These are phyloP conservation scores for Furcasterigmium sp. DNA, from an alignment of 2,329 filamentous ascomycete genomes.

Conservation along the genomic window DNA sequence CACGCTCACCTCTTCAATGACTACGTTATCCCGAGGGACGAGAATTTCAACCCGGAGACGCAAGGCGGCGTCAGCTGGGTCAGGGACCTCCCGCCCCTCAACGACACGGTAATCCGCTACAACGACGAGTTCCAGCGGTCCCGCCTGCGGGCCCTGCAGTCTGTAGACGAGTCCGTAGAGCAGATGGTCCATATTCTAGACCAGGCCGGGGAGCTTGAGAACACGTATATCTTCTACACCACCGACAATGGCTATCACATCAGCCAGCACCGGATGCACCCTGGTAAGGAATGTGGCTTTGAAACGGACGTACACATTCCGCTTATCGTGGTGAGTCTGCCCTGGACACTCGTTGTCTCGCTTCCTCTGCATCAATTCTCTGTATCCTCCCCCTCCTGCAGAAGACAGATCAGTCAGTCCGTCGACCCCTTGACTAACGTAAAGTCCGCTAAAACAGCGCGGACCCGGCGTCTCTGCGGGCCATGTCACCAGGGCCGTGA, in stretches of 20 bases:
- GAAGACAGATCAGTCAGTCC: neutral
- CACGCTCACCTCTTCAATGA: conserved; percentile 57
- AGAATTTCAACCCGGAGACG: conserved; percentile 56
- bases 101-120: conserved; percentile 39
- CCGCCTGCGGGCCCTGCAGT: conserved; percentile 43
- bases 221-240: conserved; percentile 39
- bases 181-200: conserved; percentile 34
- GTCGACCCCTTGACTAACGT: too few relatives aligned
- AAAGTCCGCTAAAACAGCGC: conserved; percentile 19
- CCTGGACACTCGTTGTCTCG: too few relatives aligned
- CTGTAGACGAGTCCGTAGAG: conserved; percentile 51
- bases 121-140: conserved; percentile 47
- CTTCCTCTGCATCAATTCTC: too few relatives aligned
- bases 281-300: conserved; percentile 43
- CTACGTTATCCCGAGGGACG: conserved; percentile 54
- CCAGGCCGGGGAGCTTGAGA: conserved; percentile 20
- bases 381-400: neutral
- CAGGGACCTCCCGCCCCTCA: conserved; percentile 33
- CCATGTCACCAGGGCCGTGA: conserved; percentile 29
- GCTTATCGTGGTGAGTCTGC: conserved; percentile 37
- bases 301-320: conserved; percentile 47
- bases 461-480: conserved; percentile 39
- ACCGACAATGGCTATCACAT: conserved; percentile 43
- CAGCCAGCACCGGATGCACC: conserved; percentile 37
- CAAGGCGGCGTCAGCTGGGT: conserved; percentile 42